phyloP scores from a whole-genome alignment of 2,329 filamentous ascomycete genomes.

The Ascochyta pisi region DNA sequence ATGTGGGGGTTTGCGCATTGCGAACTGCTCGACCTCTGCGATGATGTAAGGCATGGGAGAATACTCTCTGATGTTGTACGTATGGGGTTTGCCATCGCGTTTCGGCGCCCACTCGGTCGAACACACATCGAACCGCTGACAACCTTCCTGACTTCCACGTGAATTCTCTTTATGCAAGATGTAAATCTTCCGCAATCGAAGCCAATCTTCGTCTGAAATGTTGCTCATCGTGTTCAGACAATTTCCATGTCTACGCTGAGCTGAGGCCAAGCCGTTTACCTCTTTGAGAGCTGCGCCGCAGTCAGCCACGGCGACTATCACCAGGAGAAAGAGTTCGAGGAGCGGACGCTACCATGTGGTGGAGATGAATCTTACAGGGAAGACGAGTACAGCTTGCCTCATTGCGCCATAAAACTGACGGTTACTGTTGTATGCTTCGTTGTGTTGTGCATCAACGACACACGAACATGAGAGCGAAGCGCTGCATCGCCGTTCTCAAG shows the following conservation, averaged over 20 bases:
- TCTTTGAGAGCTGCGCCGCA: conserved; percentile 6
- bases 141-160: background rate
- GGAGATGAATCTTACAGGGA: background rate
- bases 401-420: background rate
- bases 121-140: background rate
- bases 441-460: background rate
- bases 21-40: background rate
- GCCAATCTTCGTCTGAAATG: background rate
- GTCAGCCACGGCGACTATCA: background rate
- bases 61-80: background rate
- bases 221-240: background rate
- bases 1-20: conserved; percentile 1
- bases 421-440: background rate
- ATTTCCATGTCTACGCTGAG: background rate
- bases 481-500: conserved; percentile 1
- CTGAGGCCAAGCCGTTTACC: conserved; percentile 11
- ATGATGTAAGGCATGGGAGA: background rate
- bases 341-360: background rate
- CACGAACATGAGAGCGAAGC: background rate
- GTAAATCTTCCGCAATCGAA: background rate
- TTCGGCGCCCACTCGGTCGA: background rate
- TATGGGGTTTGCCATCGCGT: background rate
- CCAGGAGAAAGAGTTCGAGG: background rate
- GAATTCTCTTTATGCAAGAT: background rate
- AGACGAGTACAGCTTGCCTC: background rate